These are phyloP conservation scores for Fomitopsis palustris DNA, from an alignment of 1,284 basidiomycete species.

Conservation along the genomic window DNA sequence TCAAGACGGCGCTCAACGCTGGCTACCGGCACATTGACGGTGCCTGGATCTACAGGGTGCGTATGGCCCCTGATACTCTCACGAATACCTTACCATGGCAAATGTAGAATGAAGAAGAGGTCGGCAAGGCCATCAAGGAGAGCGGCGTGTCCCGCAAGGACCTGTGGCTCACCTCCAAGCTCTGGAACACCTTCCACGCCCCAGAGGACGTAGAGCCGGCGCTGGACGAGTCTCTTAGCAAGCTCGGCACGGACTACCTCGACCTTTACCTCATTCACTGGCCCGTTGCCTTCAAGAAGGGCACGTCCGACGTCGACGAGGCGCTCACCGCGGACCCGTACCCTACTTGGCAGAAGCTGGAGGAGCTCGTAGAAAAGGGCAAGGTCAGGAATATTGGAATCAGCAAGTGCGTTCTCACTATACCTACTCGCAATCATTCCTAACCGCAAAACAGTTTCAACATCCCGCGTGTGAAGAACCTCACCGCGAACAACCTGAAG, in stretches of 20 bases:
- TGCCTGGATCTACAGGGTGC: slow-evolving; percentile 64
- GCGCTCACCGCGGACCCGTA: slow-evolving; percentile 71
- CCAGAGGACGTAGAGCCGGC: slow-evolving; percentile 64
- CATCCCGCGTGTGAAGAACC: slow-evolving; percentile 51
- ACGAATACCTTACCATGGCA: background rate
- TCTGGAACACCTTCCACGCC: slow-evolving; percentile 69
- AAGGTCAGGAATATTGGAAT: slow-evolving; percentile 84
- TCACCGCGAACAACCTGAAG: slow-evolving; percentile 69
- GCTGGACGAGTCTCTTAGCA: slow-evolving; percentile 65
- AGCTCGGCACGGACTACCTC: slow-evolving; percentile 73
- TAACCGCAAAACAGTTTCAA: slow-evolving; percentile 44
- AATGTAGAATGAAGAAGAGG: slow-evolving; percentile 47
- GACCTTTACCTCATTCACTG: slow-evolving; percentile 84
- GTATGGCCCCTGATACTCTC: slow-evolving; percentile 4
- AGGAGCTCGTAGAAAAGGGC: slow-evolving; percentile 73
- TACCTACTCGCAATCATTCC: background rate
- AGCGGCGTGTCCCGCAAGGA: slow-evolving; percentile 38
- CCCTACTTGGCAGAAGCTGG: slow-evolving; percentile 84
- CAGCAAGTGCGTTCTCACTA: slow-evolving; percentile 51
- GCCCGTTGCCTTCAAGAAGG: slow-evolving; percentile 69
- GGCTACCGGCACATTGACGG: slow-evolving; percentile 79
- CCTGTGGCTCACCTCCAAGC: slow-evolving; percentile 54
- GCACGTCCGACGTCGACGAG: slow-evolving; percentile 49
- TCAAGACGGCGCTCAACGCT: slow-evolving; percentile 53
- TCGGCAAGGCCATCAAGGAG: slow-evolving; percentile 41